Evolutionary conservation across 208 protist species (phyloP), one percentile per base, ranked within the genome.

Genomic region (Trypanosoma cruzi): DNA sequence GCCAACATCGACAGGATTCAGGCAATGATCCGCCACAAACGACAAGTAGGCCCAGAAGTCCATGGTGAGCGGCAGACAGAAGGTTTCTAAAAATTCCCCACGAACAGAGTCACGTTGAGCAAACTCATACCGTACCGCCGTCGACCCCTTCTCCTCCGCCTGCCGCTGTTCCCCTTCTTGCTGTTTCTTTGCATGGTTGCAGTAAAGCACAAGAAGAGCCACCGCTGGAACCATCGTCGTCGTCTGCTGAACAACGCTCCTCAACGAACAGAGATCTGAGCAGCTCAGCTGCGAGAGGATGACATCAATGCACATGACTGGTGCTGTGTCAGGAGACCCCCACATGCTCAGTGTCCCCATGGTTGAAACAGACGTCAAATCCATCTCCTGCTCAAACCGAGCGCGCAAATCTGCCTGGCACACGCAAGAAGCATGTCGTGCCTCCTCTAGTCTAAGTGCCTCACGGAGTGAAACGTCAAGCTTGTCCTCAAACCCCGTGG

Each of bases 161-260:
- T 34, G 14, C 11, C 58, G 29, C 26, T 52, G 31, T 26, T 57
- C 26, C 29, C 34, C 11, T 29, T n/a, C n/a, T n/a, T n/a, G n/a
- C n/a, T 36, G 53, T 57, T 57, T n/a, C 14, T 26, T 18, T 36
- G 53, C 53, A 34, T 57, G 29, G 29, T 40, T 59, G 59, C 78
- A 89, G 75, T 92, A 92, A 13, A 92, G 72, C 10, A 92, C 62
- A 55, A 92, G 78, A 44, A 92, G 75, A 31, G 77, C 86, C 37
- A 81, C 63, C 34, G 72, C 79, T 3, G 83, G 65, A 7, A 65
- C 70, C 53, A 87, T 64, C 34, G 60, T 46, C 36, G 67, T 65
- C 61, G 79, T 75, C 40, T 68, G 71, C 20, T 64, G 42, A 10
- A 87, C 56, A 34, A 84, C 68, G 16, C 54, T 46, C 28, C 74